These are phyloP conservation scores for Neofusicoccum sp. DNA, from an alignment of 2,329 filamentous ascomycete genomes.

Conservation along the genomic window DNA sequence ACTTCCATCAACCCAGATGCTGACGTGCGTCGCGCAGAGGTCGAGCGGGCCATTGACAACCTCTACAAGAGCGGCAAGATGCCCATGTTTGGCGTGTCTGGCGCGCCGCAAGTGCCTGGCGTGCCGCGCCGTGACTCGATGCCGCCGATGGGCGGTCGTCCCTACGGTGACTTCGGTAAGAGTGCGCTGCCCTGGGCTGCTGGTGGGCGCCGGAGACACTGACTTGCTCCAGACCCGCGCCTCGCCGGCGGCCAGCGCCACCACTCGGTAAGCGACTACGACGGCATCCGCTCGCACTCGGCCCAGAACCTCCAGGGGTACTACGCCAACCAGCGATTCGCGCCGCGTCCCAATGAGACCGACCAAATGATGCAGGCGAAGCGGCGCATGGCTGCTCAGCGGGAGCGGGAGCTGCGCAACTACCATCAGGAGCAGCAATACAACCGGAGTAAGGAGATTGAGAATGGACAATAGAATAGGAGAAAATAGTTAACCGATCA, in stretches of 20 bases:
- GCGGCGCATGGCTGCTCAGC: slow-evolving; percentile 97
- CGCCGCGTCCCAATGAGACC: slow-evolving; percentile 82
- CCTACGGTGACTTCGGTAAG: slow-evolving; percentile 37
- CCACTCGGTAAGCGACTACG: slow-evolving; percentile 82
- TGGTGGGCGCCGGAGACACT: slow-evolving; percentile 11
- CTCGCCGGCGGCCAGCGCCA: slow-evolving; percentile 67
- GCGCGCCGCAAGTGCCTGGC: slow-evolving; percentile 7
- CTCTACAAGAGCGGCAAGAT: slow-evolving; percentile 90
- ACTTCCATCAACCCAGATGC: not conserved
- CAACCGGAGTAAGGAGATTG: slow-evolving; percentile 93
- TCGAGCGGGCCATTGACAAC: slow-evolving; percentile 93
- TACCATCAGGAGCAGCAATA: slow-evolving; percentile 99
- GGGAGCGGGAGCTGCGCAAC: slow-evolving; percentile 97
- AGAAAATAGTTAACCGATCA: slow-evolving; percentile 45
- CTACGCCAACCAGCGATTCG: slow-evolving; percentile 90
- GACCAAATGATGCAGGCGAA: slow-evolving; percentile 99
- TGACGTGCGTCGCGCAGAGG: slow-evolving; percentile 60
- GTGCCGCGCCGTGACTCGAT: slow-evolving; percentile 72
- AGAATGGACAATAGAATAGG: slow-evolving; percentile 64
- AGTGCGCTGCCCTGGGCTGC: slow-evolving; percentile 11
- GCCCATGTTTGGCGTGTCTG: slow-evolving; percentile 30
- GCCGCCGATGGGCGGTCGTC: slow-evolving; percentile 58
- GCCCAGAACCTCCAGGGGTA: slow-evolving; percentile 85
- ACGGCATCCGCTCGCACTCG: slow-evolving; percentile 70
- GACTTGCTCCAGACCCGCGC: slow-evolving; percentile 62